A percentile compares a stretch with the other conserved stretches of the same genome.
These are phyloP conservation scores for Golubevia sp. DNA, from an alignment of 1,284 basidiomycete species.

Conservation along the genomic window DNA sequence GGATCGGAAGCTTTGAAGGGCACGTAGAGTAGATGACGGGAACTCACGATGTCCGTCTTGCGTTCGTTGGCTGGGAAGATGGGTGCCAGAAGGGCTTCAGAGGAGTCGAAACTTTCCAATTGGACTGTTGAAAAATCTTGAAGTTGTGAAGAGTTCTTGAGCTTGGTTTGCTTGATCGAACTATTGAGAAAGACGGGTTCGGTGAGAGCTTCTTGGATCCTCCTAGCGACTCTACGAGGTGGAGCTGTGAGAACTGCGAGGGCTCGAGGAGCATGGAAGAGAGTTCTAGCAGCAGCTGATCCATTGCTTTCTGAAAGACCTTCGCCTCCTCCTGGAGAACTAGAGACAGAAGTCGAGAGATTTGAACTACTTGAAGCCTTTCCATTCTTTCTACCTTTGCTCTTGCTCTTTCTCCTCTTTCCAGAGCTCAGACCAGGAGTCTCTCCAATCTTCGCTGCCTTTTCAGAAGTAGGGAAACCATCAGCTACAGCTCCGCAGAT, in stretches of 20 bases:
- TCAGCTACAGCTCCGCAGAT: conserved; percentile 38
- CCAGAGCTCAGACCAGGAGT: background rate
- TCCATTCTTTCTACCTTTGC: background rate
- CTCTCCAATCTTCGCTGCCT: background rate
- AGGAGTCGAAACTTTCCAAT: background rate
- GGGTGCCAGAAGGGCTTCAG: conserved; percentile 20
- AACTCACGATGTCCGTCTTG: conserved; percentile 24
- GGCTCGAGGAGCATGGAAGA: background rate
- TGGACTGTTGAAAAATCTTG: background rate
- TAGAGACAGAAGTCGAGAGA: background rate
- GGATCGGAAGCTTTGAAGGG: conserved; percentile 5
- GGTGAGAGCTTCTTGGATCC: background rate
- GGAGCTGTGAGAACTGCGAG: background rate
- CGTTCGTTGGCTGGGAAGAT: conserved; percentile 35
- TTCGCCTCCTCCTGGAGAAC: background rate
- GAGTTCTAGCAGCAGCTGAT: background rate
- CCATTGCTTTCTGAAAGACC: too few species aligned
- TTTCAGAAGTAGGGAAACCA: conserved; percentile 7
- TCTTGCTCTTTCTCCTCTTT: background rate
- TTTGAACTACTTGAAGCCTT: background rate
- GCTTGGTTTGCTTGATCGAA: background rate
- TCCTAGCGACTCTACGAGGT: background rate
- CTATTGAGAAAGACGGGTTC: background rate
- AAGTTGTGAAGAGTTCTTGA: background rate
- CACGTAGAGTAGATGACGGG: conserved; percentile 27